Base-by-base conservation (phyloP, 306 rosid genomes). In the Astragalus glycyphyllos region DNA sequence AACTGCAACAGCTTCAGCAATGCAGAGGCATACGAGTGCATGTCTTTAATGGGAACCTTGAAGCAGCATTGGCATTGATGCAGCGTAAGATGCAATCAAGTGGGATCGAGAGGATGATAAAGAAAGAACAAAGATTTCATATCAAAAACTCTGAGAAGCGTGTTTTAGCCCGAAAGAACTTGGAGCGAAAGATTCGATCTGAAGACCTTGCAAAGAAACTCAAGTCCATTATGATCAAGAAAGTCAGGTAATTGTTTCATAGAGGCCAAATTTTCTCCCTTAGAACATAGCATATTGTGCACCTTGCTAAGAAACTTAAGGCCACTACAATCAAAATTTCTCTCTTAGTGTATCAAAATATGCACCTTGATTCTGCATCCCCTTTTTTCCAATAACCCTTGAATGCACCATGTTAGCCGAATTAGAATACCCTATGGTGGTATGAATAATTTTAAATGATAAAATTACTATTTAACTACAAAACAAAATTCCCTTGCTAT, bases 131-230 rank as follows among this genome's bases (percentile, higher is more conserved):
- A 64, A 80, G 76, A 37, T 85, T 79, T 76, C 97, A 94, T 67
- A 64, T 94, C 63, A 94, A 94, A 84, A 90, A 90, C 84, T 94
- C 97, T 4, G 96, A 90, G 88, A 94, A 89, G 82, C 92, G 96
- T 4, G 79, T 89, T 37, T 73, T 90, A 79, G 95, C 98, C 8
- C 74, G 76, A 57, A 89, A 90, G 82, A 80, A 60, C 32, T 80
- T 94, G 68, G 86, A 90, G 78, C 84, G 60, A 8, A 89, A 63
- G 76, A 26, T 94, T 45, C 84, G 75, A 14, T 88, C 96, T 6
- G 85, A 89, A 68, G 92, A 94, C 38, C 87, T 90, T 8, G 88
- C 96, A 7, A 85, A 81, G 81, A 90, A 90, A 80, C 94, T 94
- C 58, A 82, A 89, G 73, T 42, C 90, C 76, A 83, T 94, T 58